Conservation (phyloP, 768 basidiomycete species). For the Phanerochaete sordida region DNA sequence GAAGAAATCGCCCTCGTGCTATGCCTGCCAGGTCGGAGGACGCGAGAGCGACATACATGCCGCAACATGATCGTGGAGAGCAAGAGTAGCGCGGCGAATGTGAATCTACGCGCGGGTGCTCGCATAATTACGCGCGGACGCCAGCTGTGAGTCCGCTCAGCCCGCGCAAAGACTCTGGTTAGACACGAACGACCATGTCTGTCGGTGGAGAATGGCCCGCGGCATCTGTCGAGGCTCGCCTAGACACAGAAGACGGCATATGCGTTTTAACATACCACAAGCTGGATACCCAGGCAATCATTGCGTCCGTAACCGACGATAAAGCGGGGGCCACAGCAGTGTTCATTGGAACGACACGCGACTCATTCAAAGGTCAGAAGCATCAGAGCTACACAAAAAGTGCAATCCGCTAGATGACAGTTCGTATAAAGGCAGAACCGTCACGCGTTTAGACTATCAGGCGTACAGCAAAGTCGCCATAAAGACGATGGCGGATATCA, state of each 20-base stretch:
- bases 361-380: constrained; percentile 72
- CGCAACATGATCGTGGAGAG: constrained; percentile 10
- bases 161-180: not conserved
- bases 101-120: not conserved
- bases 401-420: not conserved
- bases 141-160: not conserved
- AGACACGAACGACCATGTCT: constrained; percentile 2
- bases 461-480: constrained; percentile 80
- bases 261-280: constrained; percentile 57
- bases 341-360: constrained; percentile 85
- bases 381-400: not conserved
- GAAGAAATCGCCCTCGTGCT: constrained; percentile 13
- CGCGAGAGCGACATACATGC: constrained; percentile 10
- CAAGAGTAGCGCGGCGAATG: not conserved
- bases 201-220: constrained; percentile 7
- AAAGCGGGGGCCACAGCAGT: constrained; percentile 68
- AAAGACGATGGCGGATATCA: constrained; percentile 67
- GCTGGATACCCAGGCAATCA: constrained; percentile 56
- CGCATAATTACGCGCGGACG: no score
- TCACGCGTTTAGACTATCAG: constrained; percentile 76
- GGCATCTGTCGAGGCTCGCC: constrained; percentile 39
- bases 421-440: constrained; percentile 51
- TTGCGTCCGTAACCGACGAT: constrained; percentile 59
- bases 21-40: constrained; percentile 2
- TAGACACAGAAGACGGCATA: constrained; percentile 42